These are phyloP conservation scores for Mediolabrus comicus DNA, from an alignment of 108 stramenopile species.

Conservation along the genomic window DNA sequence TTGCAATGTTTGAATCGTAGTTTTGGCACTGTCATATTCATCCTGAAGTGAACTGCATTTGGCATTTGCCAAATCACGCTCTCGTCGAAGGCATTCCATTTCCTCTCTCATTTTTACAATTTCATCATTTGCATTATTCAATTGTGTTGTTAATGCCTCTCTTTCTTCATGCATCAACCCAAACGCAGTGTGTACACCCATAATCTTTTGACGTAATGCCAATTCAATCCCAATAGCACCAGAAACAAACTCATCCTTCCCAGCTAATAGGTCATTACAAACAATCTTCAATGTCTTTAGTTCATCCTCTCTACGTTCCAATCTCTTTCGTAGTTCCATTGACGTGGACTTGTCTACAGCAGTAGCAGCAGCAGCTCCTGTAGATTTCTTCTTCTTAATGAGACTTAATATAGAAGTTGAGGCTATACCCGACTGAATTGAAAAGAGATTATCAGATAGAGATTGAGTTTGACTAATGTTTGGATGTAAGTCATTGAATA, in stretches of 20 bases:
- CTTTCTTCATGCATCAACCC: not conserved
- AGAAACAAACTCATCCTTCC: not conserved
- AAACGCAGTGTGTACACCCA: not conserved
- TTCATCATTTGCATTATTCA: not conserved
- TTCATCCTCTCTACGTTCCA: not conserved
- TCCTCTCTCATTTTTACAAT: not conserved
- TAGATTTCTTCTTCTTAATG: not conserved
- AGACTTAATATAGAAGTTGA: not conserved
- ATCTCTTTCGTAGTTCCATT: not conserved
- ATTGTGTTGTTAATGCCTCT: not conserved
- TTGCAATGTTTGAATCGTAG: not conserved
- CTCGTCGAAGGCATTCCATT: not conserved
- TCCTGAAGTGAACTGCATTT: not conserved
- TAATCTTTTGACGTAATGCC: not conserved
- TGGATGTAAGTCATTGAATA: not conserved
- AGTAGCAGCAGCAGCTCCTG: not conserved
- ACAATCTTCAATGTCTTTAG: not conserved
- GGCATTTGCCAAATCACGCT: constrained; percentile 1
- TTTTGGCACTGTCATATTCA: constrained; percentile 3
- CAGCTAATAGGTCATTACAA: not conserved
- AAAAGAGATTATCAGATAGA: not conserved
- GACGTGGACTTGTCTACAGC: not conserved
- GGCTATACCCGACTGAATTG: not conserved
- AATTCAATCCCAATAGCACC: not conserved
- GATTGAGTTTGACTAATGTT: not conserved